Base-by-base conservation (phyloP, 2,329 filamentous ascomycete genomes). In the Cordyceps javanica region DNA sequence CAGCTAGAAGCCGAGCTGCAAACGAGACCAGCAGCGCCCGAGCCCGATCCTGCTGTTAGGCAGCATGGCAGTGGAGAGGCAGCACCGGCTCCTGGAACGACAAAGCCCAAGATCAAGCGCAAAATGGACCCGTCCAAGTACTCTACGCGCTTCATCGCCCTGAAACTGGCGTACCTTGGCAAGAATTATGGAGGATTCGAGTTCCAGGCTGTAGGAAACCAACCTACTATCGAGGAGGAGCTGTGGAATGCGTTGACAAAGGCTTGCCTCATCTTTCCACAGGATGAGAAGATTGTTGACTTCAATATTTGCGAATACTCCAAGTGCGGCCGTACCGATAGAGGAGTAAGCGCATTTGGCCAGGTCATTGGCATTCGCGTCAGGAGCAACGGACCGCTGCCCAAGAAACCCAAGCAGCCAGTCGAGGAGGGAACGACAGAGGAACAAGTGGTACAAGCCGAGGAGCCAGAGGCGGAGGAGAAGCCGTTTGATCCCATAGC, bases 151-250 rank as follows among this genome's bases (percentile, higher is more conserved):
- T 85, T 88, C 60, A 89, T 99, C 62, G 94, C 93, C 8, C 77
- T 99, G 59, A 97, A 97, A 72, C 86, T 99, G 61, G 92, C 94
- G 39, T 99, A 99, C 70, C 76, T 97, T 36, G 94, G 94, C 48
- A 89, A 90, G 69, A 82, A 84, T 57, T 99, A 97, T 72, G 93
- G 94, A 72, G 94, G 94, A 1, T 95, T 91, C 70, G 94, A 99
- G 75, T 90, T 93, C 72, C 87, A 93, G 67, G 80, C 82, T 60
- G 85, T 85, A 63, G 88, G 88, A 60, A 75, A 83, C 3, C 71
- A 90, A 61, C 86, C 93, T 5, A 92, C 91, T 0, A 89, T 99
- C 61, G 94, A 99, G 72, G 91, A 96, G 73, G 89, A 92, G 72
- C 70, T 99, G 50, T 99, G 91, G 90, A 92, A 92, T 73, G 94